Evolutionary conservation across 108 stramenopile species (phyloP).

Genomic region (Poteriospumella lacustris): DNA sequence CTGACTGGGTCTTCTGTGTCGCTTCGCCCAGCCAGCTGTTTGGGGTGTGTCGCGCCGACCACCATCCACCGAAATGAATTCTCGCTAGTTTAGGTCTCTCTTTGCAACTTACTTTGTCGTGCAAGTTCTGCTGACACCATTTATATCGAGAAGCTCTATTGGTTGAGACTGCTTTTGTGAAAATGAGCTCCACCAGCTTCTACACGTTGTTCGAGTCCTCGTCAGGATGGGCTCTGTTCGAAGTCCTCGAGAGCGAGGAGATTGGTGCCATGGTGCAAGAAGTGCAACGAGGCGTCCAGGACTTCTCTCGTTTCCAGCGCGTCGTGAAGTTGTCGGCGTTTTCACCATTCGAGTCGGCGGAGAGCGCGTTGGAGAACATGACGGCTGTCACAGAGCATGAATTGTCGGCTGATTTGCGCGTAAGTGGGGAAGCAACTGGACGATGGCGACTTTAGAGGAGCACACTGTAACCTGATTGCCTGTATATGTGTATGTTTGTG

Average conservation of each 20-base stretch:
- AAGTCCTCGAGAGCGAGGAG: conserved; percentile 90
- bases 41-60: too few species aligned
- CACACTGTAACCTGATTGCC: neutral
- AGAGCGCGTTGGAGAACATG: conserved; percentile 62
- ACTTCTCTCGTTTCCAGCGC: conserved; percentile 79
- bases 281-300: conserved; percentile 63
- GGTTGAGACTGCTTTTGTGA: too few species aligned
- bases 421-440: too few species aligned
- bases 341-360: conserved; percentile 84
- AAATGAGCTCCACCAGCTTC: conserved; percentile 27
- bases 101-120: too few species aligned
- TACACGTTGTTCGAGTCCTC: conserved; percentile 88
- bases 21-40: too few species aligned
- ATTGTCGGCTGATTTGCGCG: conserved; percentile 43
- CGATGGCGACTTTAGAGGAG: neutral
- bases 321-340: conserved; percentile 94
- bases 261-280: conserved; percentile 54
- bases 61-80: too few species aligned
- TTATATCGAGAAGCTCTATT: too few species aligned
- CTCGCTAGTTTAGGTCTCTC: too few species aligned
- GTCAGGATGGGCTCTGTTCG: conserved; percentile 95
- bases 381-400: conserved; percentile 58
- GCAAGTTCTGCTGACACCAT: too few species aligned
- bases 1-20: too few species aligned
- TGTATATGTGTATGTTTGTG: conserved; percentile 13